Evolutionary conservation across 352 stramenopile species (phyloP).

Genomic region (Phytophthora cryptogea): DNA sequence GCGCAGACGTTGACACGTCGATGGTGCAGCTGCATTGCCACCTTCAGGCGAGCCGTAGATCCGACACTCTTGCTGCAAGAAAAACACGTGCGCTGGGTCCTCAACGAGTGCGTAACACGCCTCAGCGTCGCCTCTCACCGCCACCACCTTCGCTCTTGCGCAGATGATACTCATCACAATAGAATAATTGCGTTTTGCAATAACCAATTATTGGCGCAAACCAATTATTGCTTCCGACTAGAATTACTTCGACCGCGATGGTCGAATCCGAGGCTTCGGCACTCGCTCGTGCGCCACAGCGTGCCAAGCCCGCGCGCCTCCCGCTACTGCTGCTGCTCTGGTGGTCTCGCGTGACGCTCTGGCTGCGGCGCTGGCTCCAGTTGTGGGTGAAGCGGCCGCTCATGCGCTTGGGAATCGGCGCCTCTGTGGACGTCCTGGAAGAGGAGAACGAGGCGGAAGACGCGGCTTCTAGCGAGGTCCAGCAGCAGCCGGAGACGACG

Average conservation of each 20-base stretch:
- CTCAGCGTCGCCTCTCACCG: conserved; percentile 6
- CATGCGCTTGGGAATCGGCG: conserved; percentile 40
- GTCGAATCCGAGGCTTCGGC: conserved; percentile 5
- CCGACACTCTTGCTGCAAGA: conserved; percentile 30
- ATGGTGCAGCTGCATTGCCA: not conserved
- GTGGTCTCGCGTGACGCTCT: conserved; percentile 30
- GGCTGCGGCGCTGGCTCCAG: conserved; percentile 40
- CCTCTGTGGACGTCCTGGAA: conserved; percentile 11
- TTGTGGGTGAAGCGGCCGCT: conserved; percentile 32
- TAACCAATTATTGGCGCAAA: no score
- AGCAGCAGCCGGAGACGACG: conserved; percentile 4
- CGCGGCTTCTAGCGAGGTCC: not conserved
- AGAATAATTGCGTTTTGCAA: no score
- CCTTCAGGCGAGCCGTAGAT: conserved; percentile 35
- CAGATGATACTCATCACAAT: not conserved
- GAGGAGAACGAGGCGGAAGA: conserved; percentile 18
- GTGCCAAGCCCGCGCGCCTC: conserved; percentile 12
- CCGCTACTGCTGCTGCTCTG: conserved; percentile 44
- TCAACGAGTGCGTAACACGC: conserved; percentile 34
- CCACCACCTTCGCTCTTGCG: conserved; percentile 18
- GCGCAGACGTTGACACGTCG: conserved; percentile 23
- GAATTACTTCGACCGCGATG: conserved; percentile 5
- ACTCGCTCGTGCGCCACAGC: conserved; percentile 7
- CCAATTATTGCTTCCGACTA: no score
- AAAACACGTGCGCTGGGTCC: conserved; percentile 14